phyloP scores from a whole-genome alignment of 148 eudicot genomes.

The Euryodendron excelsum region DNA sequence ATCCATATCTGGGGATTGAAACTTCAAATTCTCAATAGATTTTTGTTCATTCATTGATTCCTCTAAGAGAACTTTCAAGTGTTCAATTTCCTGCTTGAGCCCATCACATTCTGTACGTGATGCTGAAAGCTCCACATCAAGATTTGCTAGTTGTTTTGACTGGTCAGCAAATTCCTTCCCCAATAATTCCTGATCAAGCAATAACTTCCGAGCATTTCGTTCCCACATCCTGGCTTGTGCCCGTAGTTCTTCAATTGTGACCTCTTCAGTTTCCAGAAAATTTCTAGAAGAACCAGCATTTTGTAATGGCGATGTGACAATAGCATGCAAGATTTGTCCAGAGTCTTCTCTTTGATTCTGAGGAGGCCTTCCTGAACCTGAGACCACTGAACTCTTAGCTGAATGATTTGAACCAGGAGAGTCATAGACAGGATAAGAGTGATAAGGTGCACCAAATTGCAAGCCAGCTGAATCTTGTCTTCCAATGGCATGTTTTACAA shows the following conservation, averaged over 20 bases:
- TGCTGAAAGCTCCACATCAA: constrained; percentile 50
- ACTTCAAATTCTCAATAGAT: constrained; percentile 30
- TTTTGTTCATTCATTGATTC: constrained; percentile 28
- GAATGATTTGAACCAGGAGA: constrained; percentile 35
- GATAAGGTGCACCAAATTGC: constrained; percentile 28
- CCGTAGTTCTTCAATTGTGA: constrained; percentile 43
- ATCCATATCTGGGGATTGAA: constrained; percentile 29
- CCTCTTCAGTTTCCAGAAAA: constrained; percentile 44
- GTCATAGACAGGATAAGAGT: constrained; percentile 24
- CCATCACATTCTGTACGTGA: constrained; percentile 39
- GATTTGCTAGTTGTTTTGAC: constrained; percentile 31
- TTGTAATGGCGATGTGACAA: constrained; percentile 28
- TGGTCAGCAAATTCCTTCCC: constrained; percentile 47
- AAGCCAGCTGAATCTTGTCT: constrained; percentile 43
- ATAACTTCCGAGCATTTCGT: constrained; percentile 45
- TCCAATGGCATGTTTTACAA: constrained; percentile 26
- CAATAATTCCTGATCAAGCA: constrained; percentile 41
- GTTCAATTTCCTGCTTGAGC: constrained; percentile 46
- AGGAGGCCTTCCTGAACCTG: constrained; percentile 24
- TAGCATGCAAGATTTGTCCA: constrained; percentile 26
- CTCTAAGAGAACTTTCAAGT: constrained; percentile 36
- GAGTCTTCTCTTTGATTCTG: constrained; percentile 23
- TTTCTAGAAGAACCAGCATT: constrained; percentile 36
- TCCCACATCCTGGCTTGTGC: constrained; percentile 60
- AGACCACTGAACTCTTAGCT: constrained; percentile 30